Evolutionary conservation across 768 basidiomycete genomes (phyloP).

Genomic region (Boletus bicolor): DNA sequence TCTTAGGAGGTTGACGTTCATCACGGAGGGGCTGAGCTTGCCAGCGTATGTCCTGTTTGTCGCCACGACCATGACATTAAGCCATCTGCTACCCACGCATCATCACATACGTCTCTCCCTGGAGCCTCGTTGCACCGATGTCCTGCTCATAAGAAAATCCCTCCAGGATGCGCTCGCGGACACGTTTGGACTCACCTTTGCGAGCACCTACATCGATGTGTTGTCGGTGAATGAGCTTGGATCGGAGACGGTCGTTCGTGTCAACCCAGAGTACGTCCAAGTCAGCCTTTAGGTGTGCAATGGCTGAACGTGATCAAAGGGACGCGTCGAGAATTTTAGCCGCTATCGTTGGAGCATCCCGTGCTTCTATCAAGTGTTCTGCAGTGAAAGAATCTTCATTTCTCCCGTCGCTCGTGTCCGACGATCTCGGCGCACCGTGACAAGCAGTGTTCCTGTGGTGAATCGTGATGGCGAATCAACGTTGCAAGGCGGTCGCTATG

Average conservation of each 20-base stretch:
- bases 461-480: slow-evolving; percentile 8
- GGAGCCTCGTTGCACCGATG: slow-evolving; percentile 34
- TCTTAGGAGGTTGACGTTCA: background rate
- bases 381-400: slow-evolving; percentile 28
- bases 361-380: slow-evolving; percentile 24
- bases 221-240: slow-evolving; percentile 43
- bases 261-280: slow-evolving; percentile 16
- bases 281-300: background rate
- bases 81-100: slow-evolving; percentile 21
- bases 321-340: slow-evolving; percentile 25
- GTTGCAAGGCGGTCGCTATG: background rate
- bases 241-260: slow-evolving; percentile 24
- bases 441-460: slow-evolving; percentile 2
- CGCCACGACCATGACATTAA: slow-evolving; percentile 10
- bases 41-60: background rate
- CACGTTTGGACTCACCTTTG: slow-evolving; percentile 51
- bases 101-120: slow-evolving; percentile 25
- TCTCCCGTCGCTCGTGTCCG: slow-evolving; percentile 29
- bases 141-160: slow-evolving; percentile 47
- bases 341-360: slow-evolving; percentile 23
- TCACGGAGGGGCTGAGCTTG: background rate
- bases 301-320: slow-evolving; percentile 11
- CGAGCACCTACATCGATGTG: slow-evolving; percentile 55
- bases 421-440: slow-evolving; percentile 4
- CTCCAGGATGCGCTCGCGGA: slow-evolving; percentile 55